Percentiles rank a stretch among this genome's conserved stretches.
These are phyloP conservation scores for Cutaneotrichosporon curvatum DNA, from an alignment of 1,284 basidiomycete genomes.

Conservation along the genomic window DNA sequence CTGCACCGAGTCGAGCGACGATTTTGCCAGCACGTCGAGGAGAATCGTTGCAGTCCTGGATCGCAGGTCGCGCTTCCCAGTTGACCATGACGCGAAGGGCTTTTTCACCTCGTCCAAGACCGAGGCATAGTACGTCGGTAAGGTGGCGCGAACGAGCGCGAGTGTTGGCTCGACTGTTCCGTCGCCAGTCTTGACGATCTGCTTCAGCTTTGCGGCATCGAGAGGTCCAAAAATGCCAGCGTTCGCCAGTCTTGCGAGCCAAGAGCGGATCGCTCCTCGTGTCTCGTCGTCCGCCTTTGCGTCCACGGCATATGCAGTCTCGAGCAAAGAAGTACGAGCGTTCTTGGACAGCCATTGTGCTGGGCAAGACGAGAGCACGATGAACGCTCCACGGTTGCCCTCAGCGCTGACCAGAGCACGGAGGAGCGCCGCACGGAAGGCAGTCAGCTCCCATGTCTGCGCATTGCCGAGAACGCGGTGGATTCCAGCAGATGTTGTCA, in stretches of 20 bases:
- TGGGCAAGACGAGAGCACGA: slow-evolving; percentile 12
- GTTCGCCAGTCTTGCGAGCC: slow-evolving; percentile 15
- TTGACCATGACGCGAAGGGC: neutral
- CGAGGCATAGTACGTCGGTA: neutral
- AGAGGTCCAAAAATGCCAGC: slow-evolving; percentile 15
- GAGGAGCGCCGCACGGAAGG: slow-evolving; percentile 12
- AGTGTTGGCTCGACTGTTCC: neutral
- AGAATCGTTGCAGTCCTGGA: slow-evolving; percentile 3
- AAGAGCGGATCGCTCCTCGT: slow-evolving; percentile 9
- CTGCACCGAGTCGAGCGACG: neutral
- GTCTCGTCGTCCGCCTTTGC: neutral
- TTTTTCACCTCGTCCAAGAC: slow-evolving; percentile 1
- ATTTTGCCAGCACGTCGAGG: neutral
- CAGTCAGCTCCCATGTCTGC: slow-evolving; percentile 15
- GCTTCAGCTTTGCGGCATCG: slow-evolving; percentile 11
- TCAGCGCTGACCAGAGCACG: slow-evolving; percentile 4
- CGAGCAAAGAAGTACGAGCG: slow-evolving; percentile 11
- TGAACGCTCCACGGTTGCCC: slow-evolving; percentile 8
- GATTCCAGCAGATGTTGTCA: neutral
- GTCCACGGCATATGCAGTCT: slow-evolving; percentile 15
- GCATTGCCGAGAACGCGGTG: slow-evolving; percentile 7
- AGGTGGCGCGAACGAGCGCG: slow-evolving; percentile 2
- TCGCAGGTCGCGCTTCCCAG: slow-evolving; percentile 3
- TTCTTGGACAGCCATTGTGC: slow-evolving; percentile 12
- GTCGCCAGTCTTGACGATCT: slow-evolving; percentile 6